Evolutionary conservation across 257 asterid genomes (phyloP), one percentile per base, ranked within the genome.

Genomic region (Galeopsis tetrahit): DNA sequence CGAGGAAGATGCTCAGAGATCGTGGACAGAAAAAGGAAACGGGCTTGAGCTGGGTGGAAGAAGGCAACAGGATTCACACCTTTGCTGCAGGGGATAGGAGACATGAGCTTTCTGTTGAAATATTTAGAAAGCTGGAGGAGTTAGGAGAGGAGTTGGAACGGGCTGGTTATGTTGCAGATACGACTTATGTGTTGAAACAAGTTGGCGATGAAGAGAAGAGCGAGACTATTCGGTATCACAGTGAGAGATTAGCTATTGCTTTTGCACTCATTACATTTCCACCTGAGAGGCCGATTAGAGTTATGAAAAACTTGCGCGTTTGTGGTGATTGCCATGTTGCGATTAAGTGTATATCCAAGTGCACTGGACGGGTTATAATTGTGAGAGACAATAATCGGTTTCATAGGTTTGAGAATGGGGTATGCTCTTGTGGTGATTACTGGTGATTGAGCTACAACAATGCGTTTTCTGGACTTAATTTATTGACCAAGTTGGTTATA

Each of bases 41-140:
- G 3, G 98, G 96, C 44, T 76, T 88, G 82, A 94, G 96, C 70
- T 91, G 97, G 98, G 93, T 94, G 7, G 96, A 89, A 73, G 97
- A 86, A 55, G 91, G 90, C n/a, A 94, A 88, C 73, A 83, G 70
- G 78, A 80, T 89, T 13, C 94, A 91, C 78, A 77, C 85, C 7
- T 91, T 94, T 83, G 87, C 91, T 39, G 86, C 96, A 10, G 96
- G 96, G 32, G 97, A 91, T 51, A 78, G 90, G 78, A 34, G 74
- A 0, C 90, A 91, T 33, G 83, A 77, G 10, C 77, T 82, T 10
- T 78, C 78, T 0, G 78, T 79, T 36, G 90, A 89, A 75, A 94
- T 94, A 31, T 89, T 89, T 5, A 11, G 78, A 46, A 94, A 89
- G 75, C 52, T 94, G 58, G 85, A 88, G 78, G 95, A 85, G 71